Conservation (phyloP, 768 basidiomycete species). For the Agrocybe praecox region DNA sequence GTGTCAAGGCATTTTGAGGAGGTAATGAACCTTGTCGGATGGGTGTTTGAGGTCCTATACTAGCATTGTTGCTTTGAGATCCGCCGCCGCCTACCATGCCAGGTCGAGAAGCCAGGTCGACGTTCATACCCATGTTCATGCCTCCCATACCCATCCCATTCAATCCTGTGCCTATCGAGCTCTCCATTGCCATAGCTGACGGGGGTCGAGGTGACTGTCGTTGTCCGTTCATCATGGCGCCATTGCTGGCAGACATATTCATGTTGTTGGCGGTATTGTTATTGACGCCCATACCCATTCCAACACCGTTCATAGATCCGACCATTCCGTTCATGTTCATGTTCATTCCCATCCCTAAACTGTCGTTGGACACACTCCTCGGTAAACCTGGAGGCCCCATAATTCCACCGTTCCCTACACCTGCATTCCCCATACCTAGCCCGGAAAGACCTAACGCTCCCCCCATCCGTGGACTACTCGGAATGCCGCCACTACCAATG, state of each 20-base stretch:
- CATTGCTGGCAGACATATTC: not conserved
- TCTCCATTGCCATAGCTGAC: constrained; percentile 18
- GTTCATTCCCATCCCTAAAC: constrained; percentile 6
- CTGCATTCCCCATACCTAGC: not conserved
- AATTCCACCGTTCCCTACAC: not conserved
- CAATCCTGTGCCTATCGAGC: not conserved
- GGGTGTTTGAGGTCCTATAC: constrained; percentile 23
- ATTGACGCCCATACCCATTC: constrained; percentile 2
- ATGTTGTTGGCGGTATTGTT: not conserved
- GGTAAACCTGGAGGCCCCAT: constrained; percentile 11
- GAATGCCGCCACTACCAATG: not conserved
- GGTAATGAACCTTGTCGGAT: constrained; percentile 28
- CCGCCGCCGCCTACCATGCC: not conserved
- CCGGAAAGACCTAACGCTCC: constrained; percentile 7
- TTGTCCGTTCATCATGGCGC: constrained; percentile 12
- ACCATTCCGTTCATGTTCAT: constrained; percentile 6
- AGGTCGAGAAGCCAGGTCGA: constrained; percentile 20
- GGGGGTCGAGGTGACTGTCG: constrained; percentile 17
- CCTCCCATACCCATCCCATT: not conserved
- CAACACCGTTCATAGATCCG: constrained; percentile 1
- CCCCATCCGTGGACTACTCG: constrained; percentile 11
- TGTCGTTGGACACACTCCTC: constrained; percentile 8
- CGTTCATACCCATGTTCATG: constrained; percentile 15
- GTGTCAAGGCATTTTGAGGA: constrained; percentile 15
- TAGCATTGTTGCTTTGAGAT: not conserved